phyloP scores from a whole-genome alignment of 2,329 filamentous ascomycete species.

The Claviceps sp. region DNA sequence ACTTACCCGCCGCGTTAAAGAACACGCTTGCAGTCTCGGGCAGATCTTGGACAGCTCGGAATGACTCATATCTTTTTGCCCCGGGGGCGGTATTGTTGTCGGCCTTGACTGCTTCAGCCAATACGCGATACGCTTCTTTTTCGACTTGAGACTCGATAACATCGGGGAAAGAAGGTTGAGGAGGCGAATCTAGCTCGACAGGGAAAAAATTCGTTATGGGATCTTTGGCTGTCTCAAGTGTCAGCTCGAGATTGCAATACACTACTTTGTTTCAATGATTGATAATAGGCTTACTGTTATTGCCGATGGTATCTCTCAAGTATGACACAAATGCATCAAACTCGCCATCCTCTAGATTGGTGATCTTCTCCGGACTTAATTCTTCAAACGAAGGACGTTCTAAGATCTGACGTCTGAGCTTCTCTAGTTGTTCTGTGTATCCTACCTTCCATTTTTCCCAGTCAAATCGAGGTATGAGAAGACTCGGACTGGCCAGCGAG shows the following conservation, averaged over 20 bases:
- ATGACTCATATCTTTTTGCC: constrained; percentile 17
- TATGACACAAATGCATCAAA: constrained; percentile 52
- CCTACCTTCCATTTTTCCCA: constrained; percentile 57
- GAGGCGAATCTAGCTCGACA: constrained; percentile 10
- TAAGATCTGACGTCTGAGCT: background rate
- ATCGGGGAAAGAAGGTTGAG: constrained; percentile 9
- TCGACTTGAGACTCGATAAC: constrained; percentile 15
- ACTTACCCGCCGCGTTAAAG: constrained; percentile 21
- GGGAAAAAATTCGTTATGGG: constrained; percentile 23
- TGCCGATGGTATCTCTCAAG: constrained; percentile 19
- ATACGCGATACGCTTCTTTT: constrained; percentile 9
- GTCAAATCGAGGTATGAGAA: constrained; percentile 33
- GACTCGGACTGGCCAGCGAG: background rate
- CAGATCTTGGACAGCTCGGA: constrained; percentile 18
- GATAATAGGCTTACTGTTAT: constrained; percentile 15
- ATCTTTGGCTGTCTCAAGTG: constrained; percentile 12
- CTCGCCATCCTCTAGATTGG: constrained; percentile 44
- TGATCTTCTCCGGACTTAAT: constrained; percentile 48
- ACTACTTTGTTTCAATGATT: background rate
- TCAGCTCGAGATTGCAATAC: background rate
- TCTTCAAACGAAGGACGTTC: constrained; percentile 28
- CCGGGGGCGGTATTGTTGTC: background rate
- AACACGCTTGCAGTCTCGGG: constrained; percentile 17
- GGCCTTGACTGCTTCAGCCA: constrained; percentile 10
- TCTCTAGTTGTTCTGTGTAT: constrained; percentile 21